These are phyloP conservation scores for Graphilbum ipis-grandicollis DNA, from an alignment of 2,329 filamentous ascomycete genomes.

Conservation along the genomic window DNA sequence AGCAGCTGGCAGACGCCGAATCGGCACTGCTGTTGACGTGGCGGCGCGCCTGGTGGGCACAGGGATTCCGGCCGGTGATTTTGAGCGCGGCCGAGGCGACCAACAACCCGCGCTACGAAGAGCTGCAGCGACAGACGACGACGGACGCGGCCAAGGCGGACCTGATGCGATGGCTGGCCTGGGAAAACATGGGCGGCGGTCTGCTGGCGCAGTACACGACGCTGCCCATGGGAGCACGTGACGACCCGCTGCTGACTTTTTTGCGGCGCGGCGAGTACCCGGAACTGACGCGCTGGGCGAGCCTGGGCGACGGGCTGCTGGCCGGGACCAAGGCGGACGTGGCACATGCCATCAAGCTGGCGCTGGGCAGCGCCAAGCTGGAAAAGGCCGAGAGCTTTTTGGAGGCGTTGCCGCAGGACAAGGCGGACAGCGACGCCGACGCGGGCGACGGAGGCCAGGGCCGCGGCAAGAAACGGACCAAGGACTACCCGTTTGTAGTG, in stretches of 20 bases:
- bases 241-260: constrained; percentile 54
- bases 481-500: constrained; percentile 39
- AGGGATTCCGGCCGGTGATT: constrained; percentile 76
- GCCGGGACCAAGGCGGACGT: constrained; percentile 50
- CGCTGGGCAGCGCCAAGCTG: constrained; percentile 36
- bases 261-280: constrained; percentile 63
- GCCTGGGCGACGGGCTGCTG: constrained; percentile 54
- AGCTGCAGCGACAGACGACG: constrained; percentile 46
- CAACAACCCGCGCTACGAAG: constrained; percentile 62
- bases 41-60: constrained; percentile 89
- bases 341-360: constrained; percentile 41
- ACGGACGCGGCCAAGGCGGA: constrained; percentile 48
- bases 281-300: constrained; percentile 55
- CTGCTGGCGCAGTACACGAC: constrained; percentile 64
- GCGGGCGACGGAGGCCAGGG: constrained; percentile 5
- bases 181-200: constrained; percentile 79
- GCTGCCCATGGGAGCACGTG: constrained; percentile 64
- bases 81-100: constrained; percentile 65
- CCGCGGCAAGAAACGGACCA: constrained; percentile 6
- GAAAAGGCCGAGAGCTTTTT: constrained; percentile 45
- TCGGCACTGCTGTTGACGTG: constrained; percentile 67
- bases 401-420: constrained; percentile 31
- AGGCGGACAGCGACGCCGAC: not conserved
- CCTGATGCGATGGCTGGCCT: constrained; percentile 75
- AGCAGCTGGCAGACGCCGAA: constrained; percentile 52